Base-by-base conservation (phyloP, 192 early-diverging fungal species). In the Entomortierella chlamydospora region DNA sequence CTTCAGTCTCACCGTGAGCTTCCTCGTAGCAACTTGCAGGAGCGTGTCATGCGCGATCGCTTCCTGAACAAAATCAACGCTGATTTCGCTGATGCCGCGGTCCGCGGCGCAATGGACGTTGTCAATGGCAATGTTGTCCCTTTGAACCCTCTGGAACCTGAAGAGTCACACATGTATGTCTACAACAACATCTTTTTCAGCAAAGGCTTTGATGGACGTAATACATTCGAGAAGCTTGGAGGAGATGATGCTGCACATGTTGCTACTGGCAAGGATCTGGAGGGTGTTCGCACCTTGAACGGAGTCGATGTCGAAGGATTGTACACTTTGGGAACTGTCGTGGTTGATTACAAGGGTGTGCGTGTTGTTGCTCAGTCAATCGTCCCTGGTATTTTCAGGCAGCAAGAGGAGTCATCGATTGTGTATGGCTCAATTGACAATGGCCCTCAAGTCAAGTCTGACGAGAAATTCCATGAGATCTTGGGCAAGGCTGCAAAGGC, bases 141-240 rank as follows among this genome's bases (percentile, higher is more conserved):
- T 10, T 70, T 96, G 51, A 96, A 95, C 79, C 95, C 93, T 43
- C 61, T 85, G 26, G 95, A 96, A 31, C 64, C 91, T 2, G 85
- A 81, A 18, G 91, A 92, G n/a, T 86, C 88, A 55, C 91, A 93
- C 66, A 94, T 97, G 94, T 99, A 83, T 66, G 84, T 98, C 45
- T 92, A 96, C 79, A 97, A 96, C 86, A 97, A 97, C 76, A 98
- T 99, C 52, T 98, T 99, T 79, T 98, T 93, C 83, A 95, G 83
- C 84, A 95, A 90, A 73, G 96, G 90, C 8, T 93, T 91, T 57
- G 97, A 98, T 83, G 90, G 93, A 25, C 89, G 93, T 64, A 96
- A 95, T 58, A 91, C 88, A 0, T 97, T 95, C 68, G 88, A 93
- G 39, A 85, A 83, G 17, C 77, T 95, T 15, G 97, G 97, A 64